Evolutionary conservation across 2,329 filamentous ascomycete genomes (phyloP).

Genomic region (Bipolaris zeicola): DNA sequence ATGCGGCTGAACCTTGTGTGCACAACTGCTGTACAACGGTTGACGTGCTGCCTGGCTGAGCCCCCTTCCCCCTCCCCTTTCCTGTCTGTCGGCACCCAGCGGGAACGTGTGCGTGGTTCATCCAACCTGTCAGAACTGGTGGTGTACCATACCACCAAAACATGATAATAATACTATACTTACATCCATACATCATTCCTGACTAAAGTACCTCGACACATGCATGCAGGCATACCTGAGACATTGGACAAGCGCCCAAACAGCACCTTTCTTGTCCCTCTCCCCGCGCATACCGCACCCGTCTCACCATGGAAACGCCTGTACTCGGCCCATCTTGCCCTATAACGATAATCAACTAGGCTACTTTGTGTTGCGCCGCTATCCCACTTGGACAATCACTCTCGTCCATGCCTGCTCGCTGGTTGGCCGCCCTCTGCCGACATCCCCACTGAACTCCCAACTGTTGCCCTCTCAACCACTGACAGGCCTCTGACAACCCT

Average conservation of each 20-base stretch:
- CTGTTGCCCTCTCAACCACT: constrained; percentile 8
- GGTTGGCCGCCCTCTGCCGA: neutral
- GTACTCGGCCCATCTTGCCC: constrained; percentile 11
- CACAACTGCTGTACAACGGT: neutral
- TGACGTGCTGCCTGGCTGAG: neutral
- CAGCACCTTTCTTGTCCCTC: constrained; percentile 6
- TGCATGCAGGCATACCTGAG: constrained; percentile 9
- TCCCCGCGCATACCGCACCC: constrained; percentile 10
- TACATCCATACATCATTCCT: too few species aligned
- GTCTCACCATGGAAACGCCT: constrained; percentile 13
- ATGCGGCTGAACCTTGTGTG: too few species aligned
- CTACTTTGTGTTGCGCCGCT: neutral
- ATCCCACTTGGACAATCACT: neutral
- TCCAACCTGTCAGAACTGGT: neutral
- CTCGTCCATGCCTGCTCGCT: too few species aligned
- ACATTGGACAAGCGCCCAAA: constrained; percentile 4
- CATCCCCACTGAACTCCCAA: neutral
- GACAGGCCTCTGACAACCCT: constrained; percentile 9
- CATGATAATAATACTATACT: neutral
- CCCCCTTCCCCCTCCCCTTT: neutral
- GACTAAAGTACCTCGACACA: too few species aligned
- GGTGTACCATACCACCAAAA: neutral
- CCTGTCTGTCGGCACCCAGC: neutral
- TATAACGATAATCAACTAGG: neutral
- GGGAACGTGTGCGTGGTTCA: neutral